Percentiles rank a stretch among this genome's conserved stretches.
Evolutionary conservation across 805 yeast genomes (phyloP).

Genomic region (Pichia eremophila): DNA sequence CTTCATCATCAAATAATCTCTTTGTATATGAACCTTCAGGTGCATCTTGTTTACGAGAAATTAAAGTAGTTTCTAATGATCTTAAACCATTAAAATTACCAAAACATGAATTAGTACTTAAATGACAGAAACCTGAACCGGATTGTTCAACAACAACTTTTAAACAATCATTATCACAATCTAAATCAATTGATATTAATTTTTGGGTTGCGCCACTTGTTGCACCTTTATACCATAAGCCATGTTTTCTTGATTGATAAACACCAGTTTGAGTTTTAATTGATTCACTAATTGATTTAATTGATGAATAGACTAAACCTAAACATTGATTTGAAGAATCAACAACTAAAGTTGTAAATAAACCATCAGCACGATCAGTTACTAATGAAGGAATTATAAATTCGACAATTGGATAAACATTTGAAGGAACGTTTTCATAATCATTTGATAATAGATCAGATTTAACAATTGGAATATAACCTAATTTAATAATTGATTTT

Average conservation of each 20-base stretch:
- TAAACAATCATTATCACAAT: conserved; percentile 89
- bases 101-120: conserved; percentile 74
- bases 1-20: conserved; percentile 72
- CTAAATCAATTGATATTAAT: conserved; percentile 56
- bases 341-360: conserved; percentile 76
- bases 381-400: conserved; percentile 43
- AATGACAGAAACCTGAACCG: conserved; percentile 91
- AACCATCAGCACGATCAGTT: conserved; percentile 82
- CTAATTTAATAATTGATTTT: conserved; percentile 12
- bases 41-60: conserved; percentile 54
- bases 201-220: conserved; percentile 94
- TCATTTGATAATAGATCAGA: conserved; percentile 25
- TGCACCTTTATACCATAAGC: conserved; percentile 92
- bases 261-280: conserved; percentile 78
- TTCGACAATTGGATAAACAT: conserved; percentile 25
- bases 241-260: conserved; percentile 86
- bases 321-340: conserved; percentile 60
- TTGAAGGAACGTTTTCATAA: conserved; percentile 22
- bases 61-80: conserved; percentile 57
- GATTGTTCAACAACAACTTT: conserved; percentile 78
- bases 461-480: conserved; percentile 29
- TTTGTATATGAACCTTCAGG: conserved; percentile 94
- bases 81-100: conserved; percentile 59
- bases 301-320: conserved; percentile 87
- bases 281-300: conserved; percentile 73